phyloP scores from a whole-genome alignment of 306 rosid genomes.

The Urtica urens region DNA sequence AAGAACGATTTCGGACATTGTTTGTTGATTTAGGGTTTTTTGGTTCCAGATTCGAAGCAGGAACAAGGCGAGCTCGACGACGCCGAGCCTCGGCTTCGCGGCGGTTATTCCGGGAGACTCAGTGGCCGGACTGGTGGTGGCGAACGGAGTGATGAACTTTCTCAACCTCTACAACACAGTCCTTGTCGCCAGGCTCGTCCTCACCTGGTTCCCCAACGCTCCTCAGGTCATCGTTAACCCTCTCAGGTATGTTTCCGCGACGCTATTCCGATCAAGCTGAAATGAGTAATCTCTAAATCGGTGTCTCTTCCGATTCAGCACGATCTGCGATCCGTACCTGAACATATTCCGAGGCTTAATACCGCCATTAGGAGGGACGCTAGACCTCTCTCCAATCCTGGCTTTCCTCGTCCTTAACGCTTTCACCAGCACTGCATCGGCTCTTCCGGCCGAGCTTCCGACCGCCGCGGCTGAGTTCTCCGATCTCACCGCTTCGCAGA shows the following conservation, averaged over 20 bases:
- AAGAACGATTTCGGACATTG: background rate
- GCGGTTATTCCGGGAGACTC: conserved; percentile 91
- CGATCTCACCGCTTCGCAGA: conserved; percentile 42
- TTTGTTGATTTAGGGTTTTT: background rate
- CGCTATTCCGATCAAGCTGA: background rate
- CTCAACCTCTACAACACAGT: conserved; percentile 79
- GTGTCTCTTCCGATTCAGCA: conserved; percentile 35
- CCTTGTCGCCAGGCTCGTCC: conserved; percentile 73
- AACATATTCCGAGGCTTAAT: conserved; percentile 91
- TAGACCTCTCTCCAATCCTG: conserved; percentile 89
- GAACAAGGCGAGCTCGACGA: conserved; percentile 20
- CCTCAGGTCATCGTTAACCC: conserved; percentile 85
- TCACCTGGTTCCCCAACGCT: conserved; percentile 91
- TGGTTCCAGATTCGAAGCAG: conserved; percentile 47
- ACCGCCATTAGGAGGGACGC: conserved; percentile 88
- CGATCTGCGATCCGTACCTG: conserved; percentile 88
- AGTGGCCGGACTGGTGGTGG: conserved; percentile 72
- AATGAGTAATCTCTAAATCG: no score
- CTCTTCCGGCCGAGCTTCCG: conserved; percentile 97
- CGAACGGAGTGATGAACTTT: conserved; percentile 71
- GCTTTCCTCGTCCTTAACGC: conserved; percentile 79
- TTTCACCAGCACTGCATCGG: conserved; percentile 87
- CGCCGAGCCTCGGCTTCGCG: conserved; percentile 53
- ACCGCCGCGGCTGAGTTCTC: conserved; percentile 15
- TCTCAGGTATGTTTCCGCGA: conserved; percentile 42